These are phyloP conservation scores for Filobasidium wieringae DNA, from an alignment of 768 basidiomycete genomes.

Conservation along the genomic window DNA sequence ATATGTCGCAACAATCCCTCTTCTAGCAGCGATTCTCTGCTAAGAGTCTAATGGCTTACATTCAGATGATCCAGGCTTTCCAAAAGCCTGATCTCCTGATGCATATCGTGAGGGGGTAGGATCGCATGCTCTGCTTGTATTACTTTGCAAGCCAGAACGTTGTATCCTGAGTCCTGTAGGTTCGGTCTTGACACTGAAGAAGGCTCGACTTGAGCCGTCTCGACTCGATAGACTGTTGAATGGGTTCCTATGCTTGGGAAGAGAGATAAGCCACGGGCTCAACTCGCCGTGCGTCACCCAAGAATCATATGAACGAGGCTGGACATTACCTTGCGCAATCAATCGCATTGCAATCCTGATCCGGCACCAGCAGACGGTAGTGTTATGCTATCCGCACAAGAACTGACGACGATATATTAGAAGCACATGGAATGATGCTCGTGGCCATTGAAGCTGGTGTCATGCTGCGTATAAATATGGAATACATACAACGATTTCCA, in stretches of 20 bases:
- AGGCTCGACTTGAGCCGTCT: background rate
- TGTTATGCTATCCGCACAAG: no score
- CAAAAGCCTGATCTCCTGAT: constrained; percentile 1
- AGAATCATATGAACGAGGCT: no score
- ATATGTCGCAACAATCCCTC: background rate
- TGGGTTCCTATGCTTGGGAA: background rate
- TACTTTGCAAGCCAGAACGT: constrained; percentile 3
- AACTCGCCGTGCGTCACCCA: no score
- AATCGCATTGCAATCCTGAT: no score
- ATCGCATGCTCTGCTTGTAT: background rate
- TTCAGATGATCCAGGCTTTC: constrained; percentile 6
- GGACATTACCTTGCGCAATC: no score
- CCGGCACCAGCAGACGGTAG: no score
- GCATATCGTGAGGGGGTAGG: constrained; percentile 7
- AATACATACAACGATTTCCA: no score
- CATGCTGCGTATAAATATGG: no score
- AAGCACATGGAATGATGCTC: no score
- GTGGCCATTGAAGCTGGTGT: no score
- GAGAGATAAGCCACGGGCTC: no score
- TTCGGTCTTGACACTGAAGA: background rate
- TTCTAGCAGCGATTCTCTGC: background rate
- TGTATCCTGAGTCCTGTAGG: background rate
- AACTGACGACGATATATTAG: no score
- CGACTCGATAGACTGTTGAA: background rate
- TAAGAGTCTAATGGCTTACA: background rate